Percentiles rank a stretch among this genome's conserved stretches.
These are phyloP conservation scores for Aspergillus clavatus DNA, from an alignment of 2,329 filamentous ascomycete genomes.

Conservation along the genomic window DNA sequence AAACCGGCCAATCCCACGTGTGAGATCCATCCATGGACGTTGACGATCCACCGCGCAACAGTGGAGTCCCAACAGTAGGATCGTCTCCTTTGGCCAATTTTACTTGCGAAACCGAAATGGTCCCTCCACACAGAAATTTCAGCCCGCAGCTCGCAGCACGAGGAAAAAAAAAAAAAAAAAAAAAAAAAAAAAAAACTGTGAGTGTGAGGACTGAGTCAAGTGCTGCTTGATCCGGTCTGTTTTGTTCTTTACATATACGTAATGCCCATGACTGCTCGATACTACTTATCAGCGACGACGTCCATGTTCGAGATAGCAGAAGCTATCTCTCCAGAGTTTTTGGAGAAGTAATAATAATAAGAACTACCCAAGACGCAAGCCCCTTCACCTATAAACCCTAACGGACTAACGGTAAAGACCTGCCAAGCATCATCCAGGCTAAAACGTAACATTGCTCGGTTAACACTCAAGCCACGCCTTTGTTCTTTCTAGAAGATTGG, in stretches of 20 bases:
- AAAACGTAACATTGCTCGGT: neutral
- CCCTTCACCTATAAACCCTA: neutral
- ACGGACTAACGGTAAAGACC: too few species aligned
- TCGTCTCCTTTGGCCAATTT: neutral
- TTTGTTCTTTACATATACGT: neutral
- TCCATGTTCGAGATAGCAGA: too few species aligned
- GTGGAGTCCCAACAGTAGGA: neutral
- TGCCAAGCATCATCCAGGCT: neutral
- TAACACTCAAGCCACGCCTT: neutral
- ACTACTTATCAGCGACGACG: too few species aligned
- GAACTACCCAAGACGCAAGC: neutral
- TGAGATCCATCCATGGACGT: neutral
- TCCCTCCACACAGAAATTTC: neutral
- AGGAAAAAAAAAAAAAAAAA: too few species aligned
- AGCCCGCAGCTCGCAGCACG: too few species aligned
- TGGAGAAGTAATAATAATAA: neutral
- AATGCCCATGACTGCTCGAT: neutral
- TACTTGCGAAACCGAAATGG: too few species aligned
- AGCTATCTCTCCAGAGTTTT: too few species aligned
- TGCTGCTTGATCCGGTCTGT: neutral
- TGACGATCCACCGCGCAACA: neutral
- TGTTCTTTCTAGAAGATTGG: neutral
- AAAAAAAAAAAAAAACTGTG: too few species aligned
- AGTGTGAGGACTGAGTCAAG: too few species aligned
- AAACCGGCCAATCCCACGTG: neutral